Percentiles rank a stretch among this genome's conserved stretches.
These are phyloP conservation scores for Limtongia smithiae DNA, from an alignment of 805 yeast genomes.

Conservation along the genomic window DNA sequence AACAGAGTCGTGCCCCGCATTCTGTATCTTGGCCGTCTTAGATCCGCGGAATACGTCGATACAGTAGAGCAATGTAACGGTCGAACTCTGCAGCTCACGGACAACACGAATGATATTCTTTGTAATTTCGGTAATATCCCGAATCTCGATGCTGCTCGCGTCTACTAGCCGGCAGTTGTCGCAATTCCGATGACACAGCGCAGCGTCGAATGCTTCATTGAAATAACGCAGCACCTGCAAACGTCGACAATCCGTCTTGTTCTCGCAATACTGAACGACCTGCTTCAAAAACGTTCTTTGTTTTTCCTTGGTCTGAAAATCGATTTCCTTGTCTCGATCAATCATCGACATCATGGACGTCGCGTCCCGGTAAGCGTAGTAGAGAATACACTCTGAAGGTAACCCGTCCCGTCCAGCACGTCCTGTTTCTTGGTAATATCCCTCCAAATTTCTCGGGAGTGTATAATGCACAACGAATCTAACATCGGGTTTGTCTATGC, in stretches of 20 bases:
- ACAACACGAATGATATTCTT: conserved; percentile 59
- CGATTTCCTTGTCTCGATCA: conserved; percentile 66
- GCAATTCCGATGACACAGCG: conserved; percentile 66
- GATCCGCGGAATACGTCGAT: conserved; percentile 82
- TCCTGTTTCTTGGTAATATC: conserved; percentile 97
- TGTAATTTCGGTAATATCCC: conserved; percentile 69
- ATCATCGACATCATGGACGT: conserved; percentile 72
- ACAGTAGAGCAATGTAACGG: conserved; percentile 73
- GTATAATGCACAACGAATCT: conserved; percentile 86
- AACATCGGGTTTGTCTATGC: conserved; percentile 95
- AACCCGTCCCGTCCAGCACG: conserved; percentile 97
- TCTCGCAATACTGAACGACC: conserved; percentile 89
- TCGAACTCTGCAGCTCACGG: conserved; percentile 46
- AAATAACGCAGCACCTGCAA: conserved; percentile 86
- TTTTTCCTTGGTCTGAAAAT: conserved; percentile 61
- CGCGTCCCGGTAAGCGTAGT: conserved; percentile 76
- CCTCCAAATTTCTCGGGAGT: conserved; percentile 86
- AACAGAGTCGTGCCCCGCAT: conserved; percentile 57
- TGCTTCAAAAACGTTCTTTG: conserved; percentile 74
- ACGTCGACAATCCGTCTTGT: conserved; percentile 84
- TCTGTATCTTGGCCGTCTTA: conserved; percentile 55
- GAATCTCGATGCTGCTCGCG: conserved; percentile 42
- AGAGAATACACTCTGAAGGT: conserved; percentile 76
- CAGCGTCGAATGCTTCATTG: conserved; percentile 72
- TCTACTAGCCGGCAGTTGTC: conserved; percentile 70